Conservation (phyloP, 805 yeast species). For the Lachancea cidri region DNA sequence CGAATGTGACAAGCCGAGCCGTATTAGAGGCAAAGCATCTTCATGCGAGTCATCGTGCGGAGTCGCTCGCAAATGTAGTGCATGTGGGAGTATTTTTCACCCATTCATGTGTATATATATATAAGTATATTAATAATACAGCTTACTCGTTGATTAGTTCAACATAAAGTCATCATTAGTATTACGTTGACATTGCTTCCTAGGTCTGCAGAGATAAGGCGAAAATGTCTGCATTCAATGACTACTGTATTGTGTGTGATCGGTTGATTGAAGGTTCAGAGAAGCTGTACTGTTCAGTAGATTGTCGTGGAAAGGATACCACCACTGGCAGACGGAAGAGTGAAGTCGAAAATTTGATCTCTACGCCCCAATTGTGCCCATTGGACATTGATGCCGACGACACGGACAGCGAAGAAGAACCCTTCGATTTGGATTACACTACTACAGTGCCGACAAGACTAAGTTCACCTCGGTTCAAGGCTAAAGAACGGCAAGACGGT, state of each 20-base stretch:
- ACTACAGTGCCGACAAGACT: slow-evolving; percentile 9
- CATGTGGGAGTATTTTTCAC: background rate
- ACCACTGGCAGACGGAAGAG: slow-evolving; percentile 8
- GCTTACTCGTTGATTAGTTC: background rate
- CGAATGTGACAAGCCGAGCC: background rate
- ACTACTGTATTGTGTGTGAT: slow-evolving; percentile 56
- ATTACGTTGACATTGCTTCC: background rate
- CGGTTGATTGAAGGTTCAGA: slow-evolving; percentile 20
- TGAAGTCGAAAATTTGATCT: slow-evolving; percentile 9
- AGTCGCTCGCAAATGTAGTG: background rate
- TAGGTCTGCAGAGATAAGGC: background rate
- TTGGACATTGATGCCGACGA: slow-evolving; percentile 9
- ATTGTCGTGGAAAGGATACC: slow-evolving; percentile 17
- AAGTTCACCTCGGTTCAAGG: slow-evolving; percentile 5
- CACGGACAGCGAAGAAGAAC: slow-evolving; percentile 6
- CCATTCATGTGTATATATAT: background rate
- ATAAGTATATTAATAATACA: no score
- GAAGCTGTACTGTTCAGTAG: slow-evolving; percentile 24
- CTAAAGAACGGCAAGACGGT: slow-evolving; percentile 4
- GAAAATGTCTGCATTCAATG: slow-evolving; percentile 38
- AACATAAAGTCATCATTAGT: background rate
- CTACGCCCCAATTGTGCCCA: slow-evolving; percentile 12
- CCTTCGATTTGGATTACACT: slow-evolving; percentile 6
- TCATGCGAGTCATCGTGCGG: background rate
- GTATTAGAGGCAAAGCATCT: background rate